phyloP scores from a whole-genome alignment of 371 early-diverging fungal species.

The Apophysomyces sp. region DNA sequence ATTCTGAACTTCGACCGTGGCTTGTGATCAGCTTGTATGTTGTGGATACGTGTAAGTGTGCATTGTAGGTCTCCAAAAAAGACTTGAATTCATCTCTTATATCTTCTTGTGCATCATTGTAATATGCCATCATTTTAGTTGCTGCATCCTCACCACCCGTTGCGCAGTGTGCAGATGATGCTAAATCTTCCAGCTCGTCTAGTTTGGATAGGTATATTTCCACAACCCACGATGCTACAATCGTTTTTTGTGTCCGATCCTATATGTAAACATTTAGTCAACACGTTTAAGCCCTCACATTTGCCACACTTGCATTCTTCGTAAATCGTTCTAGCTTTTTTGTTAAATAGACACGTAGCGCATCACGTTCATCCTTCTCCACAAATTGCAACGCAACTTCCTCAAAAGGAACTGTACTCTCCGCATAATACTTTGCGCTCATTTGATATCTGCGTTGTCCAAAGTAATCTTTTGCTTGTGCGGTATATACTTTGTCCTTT shows the following conservation, averaged over 20 bases:
- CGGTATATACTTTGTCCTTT: conserved; percentile 71
- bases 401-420: conserved; percentile 81
- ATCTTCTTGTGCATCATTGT: conserved; percentile 46
- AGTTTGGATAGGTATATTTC: conserved; percentile 81
- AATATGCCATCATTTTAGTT: conserved; percentile 14
- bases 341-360: conserved; percentile 73
- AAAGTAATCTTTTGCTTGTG: conserved; percentile 89
- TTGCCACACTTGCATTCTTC: conserved; percentile 48
- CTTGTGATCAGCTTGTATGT: conserved; percentile 78
- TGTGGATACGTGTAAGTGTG: conserved; percentile 62
- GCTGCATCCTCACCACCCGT: conserved; percentile 10
- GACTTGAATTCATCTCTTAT: conserved; percentile 67
- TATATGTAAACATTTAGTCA: conserved; percentile 20
- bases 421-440: conserved; percentile 86
- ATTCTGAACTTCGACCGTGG: conserved; percentile 78
- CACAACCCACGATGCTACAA: conserved; percentile 87
- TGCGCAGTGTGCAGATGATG: conserved; percentile 42
- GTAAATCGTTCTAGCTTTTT: conserved; percentile 64
- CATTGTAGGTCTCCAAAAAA: conserved; percentile 69
- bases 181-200: conserved; percentile 66
- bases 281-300: not conserved
- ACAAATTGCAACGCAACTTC: conserved; percentile 85
- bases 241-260: conserved; percentile 80
- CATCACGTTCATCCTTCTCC: conserved; percentile 68
- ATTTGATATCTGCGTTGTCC: conserved; percentile 66